A percentile compares a stretch with the other conserved stretches of the same genome.
These are phyloP conservation scores for Thermothielavioides terrestris DNA, from an alignment of 495 filamentous ascomycete species.

Conservation along the genomic window DNA sequence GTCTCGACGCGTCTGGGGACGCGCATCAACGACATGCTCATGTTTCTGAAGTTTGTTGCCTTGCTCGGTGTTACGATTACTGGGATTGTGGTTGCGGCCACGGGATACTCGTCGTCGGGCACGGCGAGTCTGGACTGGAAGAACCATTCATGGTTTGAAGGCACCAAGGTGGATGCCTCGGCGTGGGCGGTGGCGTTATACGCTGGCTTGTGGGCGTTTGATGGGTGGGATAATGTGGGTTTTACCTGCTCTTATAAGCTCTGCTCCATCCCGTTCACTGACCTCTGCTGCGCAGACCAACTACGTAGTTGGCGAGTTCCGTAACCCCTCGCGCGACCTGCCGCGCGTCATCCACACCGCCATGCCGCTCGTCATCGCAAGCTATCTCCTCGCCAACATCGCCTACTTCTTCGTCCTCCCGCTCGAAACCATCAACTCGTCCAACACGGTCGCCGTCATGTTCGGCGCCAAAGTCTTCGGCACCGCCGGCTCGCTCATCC, in stretches of 20 bases:
- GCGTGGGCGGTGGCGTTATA: constrained; percentile 90
- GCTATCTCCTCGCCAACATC: constrained; percentile 84
- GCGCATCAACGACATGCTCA: constrained; percentile 76
- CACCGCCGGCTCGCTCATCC: constrained; percentile 65
- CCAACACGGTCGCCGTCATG: constrained; percentile 87
- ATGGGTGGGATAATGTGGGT: constrained; percentile 96
- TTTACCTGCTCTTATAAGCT: not conserved
- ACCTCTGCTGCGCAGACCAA: constrained; percentile 59
- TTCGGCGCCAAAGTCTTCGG: constrained; percentile 91
- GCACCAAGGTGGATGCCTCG: constrained; percentile 67
- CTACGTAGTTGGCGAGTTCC: constrained; percentile 94
- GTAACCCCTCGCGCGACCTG: constrained; percentile 79
- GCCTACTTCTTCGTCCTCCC: constrained; percentile 96
- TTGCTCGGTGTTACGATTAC: constrained; percentile 78
- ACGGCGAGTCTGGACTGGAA: constrained; percentile 82
- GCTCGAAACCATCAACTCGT: constrained; percentile 62
- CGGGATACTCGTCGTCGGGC: constrained; percentile 69
- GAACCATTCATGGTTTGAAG: constrained; percentile 77
- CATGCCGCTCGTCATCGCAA: constrained; percentile 87
- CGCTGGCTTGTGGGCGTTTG: constrained; percentile 94
- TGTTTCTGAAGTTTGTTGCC: constrained; percentile 94
- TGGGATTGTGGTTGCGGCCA: constrained; percentile 82
- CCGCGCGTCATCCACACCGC: constrained; percentile 94
- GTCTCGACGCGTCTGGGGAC: constrained; percentile 82
- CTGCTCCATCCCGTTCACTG: constrained; percentile 6